These are phyloP conservation scores for Phialemonium atrogriseum DNA, from an alignment of 2,329 filamentous ascomycete species.

Conservation along the genomic window DNA sequence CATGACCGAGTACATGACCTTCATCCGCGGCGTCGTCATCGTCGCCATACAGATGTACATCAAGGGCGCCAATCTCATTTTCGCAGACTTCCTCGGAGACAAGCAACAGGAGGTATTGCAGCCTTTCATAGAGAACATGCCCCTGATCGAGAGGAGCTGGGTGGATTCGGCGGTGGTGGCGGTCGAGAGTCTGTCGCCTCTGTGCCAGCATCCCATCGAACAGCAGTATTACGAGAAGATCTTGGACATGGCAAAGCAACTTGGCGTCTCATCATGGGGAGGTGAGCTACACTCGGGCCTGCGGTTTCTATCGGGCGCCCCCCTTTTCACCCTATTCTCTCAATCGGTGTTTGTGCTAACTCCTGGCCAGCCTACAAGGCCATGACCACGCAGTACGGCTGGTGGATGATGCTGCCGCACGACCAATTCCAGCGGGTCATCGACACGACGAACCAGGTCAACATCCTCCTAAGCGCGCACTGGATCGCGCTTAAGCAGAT, in stretches of 20 bases:
- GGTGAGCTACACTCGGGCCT: conserved; percentile 27
- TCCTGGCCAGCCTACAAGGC: conserved; percentile 35
- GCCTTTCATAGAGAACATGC: conserved; percentile 35
- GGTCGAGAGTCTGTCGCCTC: conserved; percentile 30
- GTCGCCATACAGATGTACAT: conserved; percentile 45
- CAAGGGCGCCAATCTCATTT: conserved; percentile 40
- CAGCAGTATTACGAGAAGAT: conserved; percentile 36
- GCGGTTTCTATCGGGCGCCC: background rate
- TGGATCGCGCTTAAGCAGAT: conserved; percentile 48
- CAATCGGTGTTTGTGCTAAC: conserved; percentile 1
- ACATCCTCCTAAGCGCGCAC: conserved; percentile 41
- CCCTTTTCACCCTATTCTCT: background rate
- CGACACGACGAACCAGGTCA: conserved; percentile 35
- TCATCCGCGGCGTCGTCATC: conserved; percentile 48
- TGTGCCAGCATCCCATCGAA: conserved; percentile 35
- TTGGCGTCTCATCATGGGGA: conserved; percentile 43
- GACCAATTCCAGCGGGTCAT: conserved; percentile 41
- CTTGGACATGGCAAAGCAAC: conserved; percentile 38
- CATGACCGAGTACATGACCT: conserved; percentile 52
- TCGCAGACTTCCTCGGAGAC: conserved; percentile 34
- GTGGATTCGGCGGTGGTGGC: conserved; percentile 36
- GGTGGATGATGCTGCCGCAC: conserved; percentile 52
- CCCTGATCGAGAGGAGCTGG: conserved; percentile 35
- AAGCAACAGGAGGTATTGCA: conserved; percentile 32
- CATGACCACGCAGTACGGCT: conserved; percentile 41